These are phyloP conservation scores for Annulohypoxylon stygium DNA, from an alignment of 495 filamentous ascomycete genomes.

Conservation along the genomic window DNA sequence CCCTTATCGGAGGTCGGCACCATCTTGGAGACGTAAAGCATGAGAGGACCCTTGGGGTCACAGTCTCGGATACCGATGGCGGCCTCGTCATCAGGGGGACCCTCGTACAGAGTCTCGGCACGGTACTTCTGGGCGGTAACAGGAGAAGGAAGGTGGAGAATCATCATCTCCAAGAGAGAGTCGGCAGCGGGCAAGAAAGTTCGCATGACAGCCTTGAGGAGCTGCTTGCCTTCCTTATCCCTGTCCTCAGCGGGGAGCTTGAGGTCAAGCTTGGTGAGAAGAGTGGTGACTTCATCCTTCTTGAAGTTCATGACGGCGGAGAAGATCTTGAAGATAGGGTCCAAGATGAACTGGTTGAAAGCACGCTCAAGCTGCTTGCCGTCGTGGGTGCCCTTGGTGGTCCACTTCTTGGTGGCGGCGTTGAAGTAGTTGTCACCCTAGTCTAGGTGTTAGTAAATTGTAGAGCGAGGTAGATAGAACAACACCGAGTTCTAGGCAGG, in stretches of 20 bases:
- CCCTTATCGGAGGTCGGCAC: conserved; percentile 99
- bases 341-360: conserved; percentile 98
- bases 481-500: neutral
- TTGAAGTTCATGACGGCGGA: conserved; percentile 95
- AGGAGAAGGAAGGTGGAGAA: conserved; percentile 97
- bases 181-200: conserved; percentile 98
- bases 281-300: conserved; percentile 87
- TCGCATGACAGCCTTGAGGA: conserved; percentile 97
- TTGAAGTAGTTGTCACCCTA: conserved; percentile 99
- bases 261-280: conserved; percentile 93
- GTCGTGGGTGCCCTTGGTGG: conserved; percentile 81
- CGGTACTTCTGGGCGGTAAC: conserved; percentile 98
- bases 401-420: conserved; percentile 99
- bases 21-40: conserved; percentile 99
- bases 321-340: conserved; percentile 99
- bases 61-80: conserved; percentile 98
- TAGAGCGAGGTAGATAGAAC: neutral
- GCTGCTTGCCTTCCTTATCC: conserved; percentile 94
- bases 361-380: conserved; percentile 94
- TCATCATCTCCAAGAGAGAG: conserved; percentile 99
- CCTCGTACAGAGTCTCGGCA: conserved; percentile 98
- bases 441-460: conserved; percentile 27
- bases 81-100: conserved; percentile 90
- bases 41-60: conserved; percentile 96
- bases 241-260: conserved; percentile 88